Base-by-base conservation (phyloP, 2,329 filamentous ascomycete species). In the Colletotrichum acutatum region DNA sequence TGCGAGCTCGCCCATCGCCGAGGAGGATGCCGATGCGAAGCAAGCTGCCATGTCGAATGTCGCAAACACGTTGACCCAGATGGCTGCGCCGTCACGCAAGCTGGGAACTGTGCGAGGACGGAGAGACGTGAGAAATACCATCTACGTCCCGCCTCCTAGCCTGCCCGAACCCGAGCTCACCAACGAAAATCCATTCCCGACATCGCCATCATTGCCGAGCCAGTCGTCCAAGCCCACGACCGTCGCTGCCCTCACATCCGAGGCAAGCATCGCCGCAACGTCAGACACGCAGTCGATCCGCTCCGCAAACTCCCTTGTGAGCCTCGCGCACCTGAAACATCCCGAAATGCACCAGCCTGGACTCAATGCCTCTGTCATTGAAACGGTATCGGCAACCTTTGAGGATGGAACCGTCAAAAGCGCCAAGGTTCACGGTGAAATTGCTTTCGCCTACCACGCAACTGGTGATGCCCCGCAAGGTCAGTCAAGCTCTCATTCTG, bases 221-320 rank as follows among this genome's bases (percentile, higher is more conserved):
- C 76, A 81, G 49, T 75, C 78, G 7, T 76, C 79, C 68, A 83
- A 83, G 77, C 81, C 87, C 11, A 84, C 88, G 5, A 86, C 89
- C 3, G 80, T 90, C 53, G 84, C 87, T 52, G 85, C 88, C 3
- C 83, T 93, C 54, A 87, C 91, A 8, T 91, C 95, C 19, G 91
- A 94, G 80, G 84, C 88, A 65, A 87, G 89, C 84, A 79, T 87
- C 37, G 84, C 87, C 1, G 87, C 83, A 28, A 86, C 87, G 19
- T 97, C 95, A 1, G 97, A 99, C 81, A 95, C 94, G 3, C 95
- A 96, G 68, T 98, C 97, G 0, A 93, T 98, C 73, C 92, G 95
- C 61, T 99, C 97, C 3, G 93, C 93, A 2, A 94, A 94, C 75
- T 97, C 95, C 2, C 84, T 96, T 54, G 91, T 91, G 76, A 90